Conservation (phyloP, 1,284 basidiomycete genomes). For the Bjerkandera adusta region DNA sequence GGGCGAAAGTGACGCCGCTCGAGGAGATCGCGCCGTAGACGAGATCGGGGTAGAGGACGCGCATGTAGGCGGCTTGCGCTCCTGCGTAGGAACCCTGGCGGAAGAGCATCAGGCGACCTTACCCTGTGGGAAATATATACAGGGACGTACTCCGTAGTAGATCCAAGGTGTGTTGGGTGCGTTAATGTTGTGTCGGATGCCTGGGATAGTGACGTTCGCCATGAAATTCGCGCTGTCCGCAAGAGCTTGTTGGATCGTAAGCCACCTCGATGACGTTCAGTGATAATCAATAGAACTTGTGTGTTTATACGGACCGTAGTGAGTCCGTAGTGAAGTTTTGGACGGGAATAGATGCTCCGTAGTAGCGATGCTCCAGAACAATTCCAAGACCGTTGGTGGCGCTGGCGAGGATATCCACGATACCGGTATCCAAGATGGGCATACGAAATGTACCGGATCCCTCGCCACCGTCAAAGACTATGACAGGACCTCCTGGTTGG, state of each 20-base stretch:
- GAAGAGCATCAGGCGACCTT: not conserved
- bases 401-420: constrained; percentile 77
- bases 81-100: constrained; percentile 82
- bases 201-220: constrained; percentile 68
- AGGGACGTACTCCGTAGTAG: constrained; percentile 88
- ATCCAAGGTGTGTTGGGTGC: constrained; percentile 80
- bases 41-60: constrained; percentile 78
- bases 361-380: constrained; percentile 78
- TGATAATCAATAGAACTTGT: no score
- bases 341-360: constrained; percentile 65
- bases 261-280: constrained; percentile 49
- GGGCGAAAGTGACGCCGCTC: constrained; percentile 73
- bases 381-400: constrained; percentile 81
- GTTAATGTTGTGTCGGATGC: constrained; percentile 64
- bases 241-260: constrained; percentile 84
- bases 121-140: not conserved
- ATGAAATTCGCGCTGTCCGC: constrained; percentile 92
- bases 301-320: constrained; percentile 47
- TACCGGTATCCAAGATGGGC: constrained; percentile 73
- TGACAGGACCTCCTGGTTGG: constrained; percentile 70
- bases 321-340: constrained; percentile 77
- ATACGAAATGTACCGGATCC: constrained; percentile 67
- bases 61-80: constrained; percentile 89
- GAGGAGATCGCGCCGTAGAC: constrained; percentile 90
- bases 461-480: constrained; percentile 80